A percentile compares a stretch with the other conserved stretches of the same genome.
Conservation (phyloP, 2,329 filamentous ascomycete genomes). For the Penicillium frequentans region DNA sequence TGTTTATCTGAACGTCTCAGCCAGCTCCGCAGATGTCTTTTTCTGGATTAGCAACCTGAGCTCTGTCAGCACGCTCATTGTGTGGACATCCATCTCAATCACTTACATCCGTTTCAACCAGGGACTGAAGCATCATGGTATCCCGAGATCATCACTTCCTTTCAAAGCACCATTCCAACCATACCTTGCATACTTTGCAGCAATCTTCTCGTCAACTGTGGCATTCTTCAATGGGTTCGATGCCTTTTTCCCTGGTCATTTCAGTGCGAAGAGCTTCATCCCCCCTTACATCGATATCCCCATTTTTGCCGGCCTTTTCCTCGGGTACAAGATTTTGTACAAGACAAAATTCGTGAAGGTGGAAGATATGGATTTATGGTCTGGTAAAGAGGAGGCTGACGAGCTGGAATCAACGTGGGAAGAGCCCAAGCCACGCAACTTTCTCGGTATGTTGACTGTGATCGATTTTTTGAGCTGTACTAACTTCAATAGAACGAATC, state of each 20-base stretch:
- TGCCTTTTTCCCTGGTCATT: slow-evolving; percentile 21
- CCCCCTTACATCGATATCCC: slow-evolving; percentile 60
- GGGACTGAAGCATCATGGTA: slow-evolving; percentile 65
- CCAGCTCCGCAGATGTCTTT: slow-evolving; percentile 63
- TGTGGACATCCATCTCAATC: slow-evolving; percentile 59
- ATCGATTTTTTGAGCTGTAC: background rate
- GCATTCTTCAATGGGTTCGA: slow-evolving; percentile 69
- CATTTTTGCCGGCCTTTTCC: slow-evolving; percentile 53
- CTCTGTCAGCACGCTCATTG: slow-evolving; percentile 30
- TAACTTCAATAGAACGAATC: slow-evolving; percentile 23
- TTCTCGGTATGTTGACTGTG: slow-evolving; percentile 20
- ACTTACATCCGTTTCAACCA: slow-evolving; percentile 71
- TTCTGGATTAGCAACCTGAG: slow-evolving; percentile 34
- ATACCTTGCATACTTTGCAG: slow-evolving; percentile 65
- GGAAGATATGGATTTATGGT: slow-evolving; percentile 28
- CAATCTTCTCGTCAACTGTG: slow-evolving; percentile 58
- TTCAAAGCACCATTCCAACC: slow-evolving; percentile 69
- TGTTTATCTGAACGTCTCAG: slow-evolving; percentile 69
- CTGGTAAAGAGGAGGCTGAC: slow-evolving; percentile 27
- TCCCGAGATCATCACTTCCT: slow-evolving; percentile 65
- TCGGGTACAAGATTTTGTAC: slow-evolving; percentile 38
- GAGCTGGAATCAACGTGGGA: slow-evolving; percentile 29
- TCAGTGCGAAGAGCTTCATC: slow-evolving; percentile 59
- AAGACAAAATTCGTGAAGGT: slow-evolving; percentile 33
- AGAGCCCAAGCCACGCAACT: slow-evolving; percentile 31